Percentiles rank a stretch among this genome's conserved stretches.
These are phyloP conservation scores for Dittrichia graveolens DNA, from an alignment of 129 eudicot species.

Conservation along the genomic window DNA sequence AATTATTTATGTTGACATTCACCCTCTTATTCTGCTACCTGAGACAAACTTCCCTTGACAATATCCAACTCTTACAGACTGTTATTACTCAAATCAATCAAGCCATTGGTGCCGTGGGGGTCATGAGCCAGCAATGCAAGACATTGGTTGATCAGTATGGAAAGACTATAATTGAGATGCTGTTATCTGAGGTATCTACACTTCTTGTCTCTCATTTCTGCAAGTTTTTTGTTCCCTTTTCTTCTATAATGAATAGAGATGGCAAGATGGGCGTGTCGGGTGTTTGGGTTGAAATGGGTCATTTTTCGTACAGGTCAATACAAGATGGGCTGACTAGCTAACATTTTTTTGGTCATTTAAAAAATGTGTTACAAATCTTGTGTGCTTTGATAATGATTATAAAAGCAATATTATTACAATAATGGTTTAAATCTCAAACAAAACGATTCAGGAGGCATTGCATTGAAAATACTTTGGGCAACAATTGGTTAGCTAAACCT, in stretches of 20 bases:
- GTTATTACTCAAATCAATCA: conserved; percentile 74
- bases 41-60: neutral
- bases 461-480: too few relatives aligned
- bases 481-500: too few relatives aligned
- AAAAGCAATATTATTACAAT: too few relatives aligned
- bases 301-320: too few relatives aligned
- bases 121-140: conserved; percentile 89
- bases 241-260: neutral
- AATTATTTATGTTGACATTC: neutral
- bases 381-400: too few relatives aligned
- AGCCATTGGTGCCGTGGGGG: conserved; percentile 95
- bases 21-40: conserved; percentile 6
- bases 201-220: conserved; percentile 1
- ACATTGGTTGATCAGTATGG: conserved; percentile 70
- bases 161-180: conserved; percentile 63
- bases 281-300: too few relatives aligned
- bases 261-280: neutral
- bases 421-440: too few relatives aligned
- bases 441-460: too few relatives aligned
- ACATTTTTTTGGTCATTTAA: too few relatives aligned
- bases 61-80: conserved; percentile 47
- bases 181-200: conserved; percentile 56
- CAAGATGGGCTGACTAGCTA: too few relatives aligned
- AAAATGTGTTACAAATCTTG: too few relatives aligned
- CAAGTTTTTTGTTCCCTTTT: neutral